Evolutionary conservation across 106 monocot species (phyloP), one percentile per base, ranked within the genome.

Genomic region (Vanilla planifolia): DNA sequence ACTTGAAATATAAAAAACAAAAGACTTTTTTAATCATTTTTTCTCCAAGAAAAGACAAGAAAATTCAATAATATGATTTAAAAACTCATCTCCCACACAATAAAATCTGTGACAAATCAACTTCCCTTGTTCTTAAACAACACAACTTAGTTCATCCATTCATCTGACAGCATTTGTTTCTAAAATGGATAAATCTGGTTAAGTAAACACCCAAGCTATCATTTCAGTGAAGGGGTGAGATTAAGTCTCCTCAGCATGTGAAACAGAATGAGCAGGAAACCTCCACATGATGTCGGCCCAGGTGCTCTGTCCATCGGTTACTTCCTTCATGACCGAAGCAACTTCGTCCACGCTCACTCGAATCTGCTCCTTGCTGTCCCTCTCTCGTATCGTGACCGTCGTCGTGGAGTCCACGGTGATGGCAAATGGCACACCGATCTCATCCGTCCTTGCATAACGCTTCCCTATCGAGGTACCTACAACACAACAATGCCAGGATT

Each of bases 381-480:
- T 76, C 59, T 98, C 96, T 2, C 96, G 77, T 36, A 98, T 71
- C 0, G 96, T 98, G 21, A 98, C 91, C 4, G 46, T 69, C 0
- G 65, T 55, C 0, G 79, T 77, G 14, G 75, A 77, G 64, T 91
- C 96, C 0, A 98, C 91, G 4, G 96, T 98, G 26, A 98, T 43
- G 4, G 96, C 96, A 39, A 69, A 69, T 8, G 68, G 59, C 47
- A 69, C 68, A 6, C 68, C 68, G 9, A 58, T 59, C 58, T 70
- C 68, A 59, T 68, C 68, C 0, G 68, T 68, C n/a, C 60, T 60
- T 1, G 60, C 68, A 40, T 69, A 60, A 23, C 96, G 66, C 51
- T 82, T 98, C n/a, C 91, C 96, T 30, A 98, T 98, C 10, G 96
- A 85, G 28, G 71, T 98, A 45, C 91, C 96, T 98, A 79, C 33